phyloP scores from a whole-genome alignment of 768 basidiomycete genomes.

The Leucocoprinus sp. region DNA sequence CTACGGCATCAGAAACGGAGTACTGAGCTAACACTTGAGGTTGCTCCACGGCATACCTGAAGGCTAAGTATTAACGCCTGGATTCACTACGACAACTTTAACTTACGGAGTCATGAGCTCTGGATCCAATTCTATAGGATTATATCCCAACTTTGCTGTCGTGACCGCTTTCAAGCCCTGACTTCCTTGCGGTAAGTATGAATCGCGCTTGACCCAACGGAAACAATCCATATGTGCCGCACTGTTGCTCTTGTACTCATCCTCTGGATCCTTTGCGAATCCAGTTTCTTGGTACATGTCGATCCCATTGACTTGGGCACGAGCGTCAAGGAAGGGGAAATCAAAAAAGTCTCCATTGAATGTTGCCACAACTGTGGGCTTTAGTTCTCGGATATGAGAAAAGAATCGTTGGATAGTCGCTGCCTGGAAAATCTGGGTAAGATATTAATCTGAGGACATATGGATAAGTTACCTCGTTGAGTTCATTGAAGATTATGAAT shows the following conservation, averaged over 20 bases:
- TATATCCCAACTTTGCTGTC: constrained; percentile 90
- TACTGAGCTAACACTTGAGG: constrained; percentile 94
- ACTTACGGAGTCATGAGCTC: constrained; percentile 98
- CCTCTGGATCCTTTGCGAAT: constrained; percentile 84
- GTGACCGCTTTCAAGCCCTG: constrained; percentile 99
- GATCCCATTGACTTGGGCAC: constrained; percentile 81
- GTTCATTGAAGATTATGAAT: constrained; percentile 91
- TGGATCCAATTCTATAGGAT: constrained; percentile 95
- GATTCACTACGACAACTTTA: background rate
- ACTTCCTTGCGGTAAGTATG: constrained; percentile 95
- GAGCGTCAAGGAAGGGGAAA: constrained; percentile 90
- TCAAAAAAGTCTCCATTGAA: constrained; percentile 99
- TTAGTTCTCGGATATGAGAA: constrained; percentile 85
- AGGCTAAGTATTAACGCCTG: constrained; percentile 4
- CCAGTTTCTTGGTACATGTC: constrained; percentile 96
- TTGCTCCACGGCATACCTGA: constrained; percentile 91
- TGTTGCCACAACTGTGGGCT: constrained; percentile 95
- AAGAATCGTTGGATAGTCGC: constrained; percentile 84
- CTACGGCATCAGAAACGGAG: constrained; percentile 98
- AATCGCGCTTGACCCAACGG: constrained; percentile 99
- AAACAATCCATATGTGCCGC: constrained; percentile 99
- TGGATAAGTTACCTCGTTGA: constrained; percentile 62
- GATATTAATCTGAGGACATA: constrained; percentile 1
- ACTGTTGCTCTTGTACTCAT: constrained; percentile 87
- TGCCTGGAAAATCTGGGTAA: constrained; percentile 34